A percentile compares a stretch with the other conserved stretches of the same genome.
phyloP scores from a whole-genome alignment of 176 grass and related monocot species.

The Panicum miliaceum region DNA sequence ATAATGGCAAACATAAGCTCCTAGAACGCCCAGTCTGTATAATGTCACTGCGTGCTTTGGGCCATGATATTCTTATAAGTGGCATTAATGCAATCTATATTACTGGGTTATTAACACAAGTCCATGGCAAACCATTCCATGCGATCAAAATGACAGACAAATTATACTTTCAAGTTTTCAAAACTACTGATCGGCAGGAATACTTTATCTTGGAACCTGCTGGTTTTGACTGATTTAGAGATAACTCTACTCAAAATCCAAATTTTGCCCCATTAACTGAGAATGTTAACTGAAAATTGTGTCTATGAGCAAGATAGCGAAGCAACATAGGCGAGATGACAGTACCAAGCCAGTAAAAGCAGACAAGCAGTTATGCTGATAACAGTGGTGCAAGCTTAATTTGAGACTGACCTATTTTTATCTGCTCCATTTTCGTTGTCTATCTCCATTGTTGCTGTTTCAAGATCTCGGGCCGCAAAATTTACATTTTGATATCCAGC shows the following conservation, averaged over 20 bases:
- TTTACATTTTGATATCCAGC: conserved; percentile 47
- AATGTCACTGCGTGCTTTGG: too few relatives aligned
- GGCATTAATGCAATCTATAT: neutral
- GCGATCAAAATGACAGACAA: neutral
- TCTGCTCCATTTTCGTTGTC: conserved; percentile 76
- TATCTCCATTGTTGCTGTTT: conserved; percentile 78
- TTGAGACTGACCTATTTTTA: conserved; percentile 59
- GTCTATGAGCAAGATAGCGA: neutral
- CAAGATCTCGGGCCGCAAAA: conserved; percentile 41
- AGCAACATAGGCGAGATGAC: neutral
- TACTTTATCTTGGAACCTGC: conserved; percentile 31
- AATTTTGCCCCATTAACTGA: conserved; percentile 3
- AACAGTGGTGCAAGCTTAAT: neutral
- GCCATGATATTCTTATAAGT: too few relatives aligned
- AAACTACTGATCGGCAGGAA: neutral
- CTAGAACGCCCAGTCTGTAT: neutral
- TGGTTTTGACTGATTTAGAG: neutral
- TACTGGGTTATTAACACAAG: neutral
- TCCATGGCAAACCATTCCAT: conserved; percentile 17
- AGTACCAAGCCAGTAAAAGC: conserved; percentile 1
- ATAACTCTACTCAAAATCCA: neutral
- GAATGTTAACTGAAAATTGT: neutral
- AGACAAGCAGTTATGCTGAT: conserved; percentile 1
- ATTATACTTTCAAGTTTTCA: neutral
- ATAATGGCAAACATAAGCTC: neutral